phyloP scores from a whole-genome alignment of 2,329 filamentous ascomycete species.

The Furcasterigmium sp. region DNA sequence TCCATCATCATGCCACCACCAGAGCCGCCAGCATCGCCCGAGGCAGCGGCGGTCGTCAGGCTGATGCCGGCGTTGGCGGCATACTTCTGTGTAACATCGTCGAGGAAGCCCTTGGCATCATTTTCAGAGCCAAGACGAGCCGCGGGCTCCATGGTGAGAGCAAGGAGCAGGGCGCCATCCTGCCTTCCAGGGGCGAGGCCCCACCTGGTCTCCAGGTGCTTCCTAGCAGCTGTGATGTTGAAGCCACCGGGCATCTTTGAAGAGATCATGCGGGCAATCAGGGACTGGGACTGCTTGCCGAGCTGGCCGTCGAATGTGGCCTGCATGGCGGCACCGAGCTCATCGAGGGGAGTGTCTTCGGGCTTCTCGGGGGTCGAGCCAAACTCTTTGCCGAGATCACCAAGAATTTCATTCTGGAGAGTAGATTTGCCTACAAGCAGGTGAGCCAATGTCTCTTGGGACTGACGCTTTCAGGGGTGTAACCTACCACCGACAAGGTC shows the following conservation, averaged over 20 bases:
- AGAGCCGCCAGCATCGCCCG: slow-evolving; percentile 64
- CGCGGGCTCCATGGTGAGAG: slow-evolving; percentile 87
- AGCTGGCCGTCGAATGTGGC: slow-evolving; percentile 98
- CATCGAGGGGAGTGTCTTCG: slow-evolving; percentile 93
- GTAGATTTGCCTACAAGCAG: slow-evolving; percentile 78
- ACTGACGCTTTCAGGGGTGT: background rate
- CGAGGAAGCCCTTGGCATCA: slow-evolving; percentile 89
- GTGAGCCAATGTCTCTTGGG: background rate
- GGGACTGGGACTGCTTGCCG: slow-evolving; percentile 89
- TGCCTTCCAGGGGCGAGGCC: slow-evolving; percentile 82
- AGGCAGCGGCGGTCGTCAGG: slow-evolving; percentile 69
- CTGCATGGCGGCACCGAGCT: slow-evolving; percentile 92
- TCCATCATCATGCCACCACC: slow-evolving; percentile 99
- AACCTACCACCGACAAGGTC: slow-evolving; percentile 90
- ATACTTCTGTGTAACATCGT: slow-evolving; percentile 85
- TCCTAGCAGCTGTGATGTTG: slow-evolving; percentile 93
- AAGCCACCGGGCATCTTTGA: slow-evolving; percentile 99
- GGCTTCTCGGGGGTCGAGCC: slow-evolving; percentile 97
- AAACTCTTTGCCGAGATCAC: slow-evolving; percentile 97
- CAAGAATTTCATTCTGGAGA: slow-evolving; percentile 96
- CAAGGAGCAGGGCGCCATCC: slow-evolving; percentile 82
- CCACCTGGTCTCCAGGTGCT: slow-evolving; percentile 93
- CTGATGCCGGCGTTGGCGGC: slow-evolving; percentile 78
- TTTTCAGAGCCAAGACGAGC: slow-evolving; percentile 82
- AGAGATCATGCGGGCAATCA: slow-evolving; percentile 91